phyloP scores from a whole-genome alignment of 805 yeast species.

The Ogataea nonfermentans region DNA sequence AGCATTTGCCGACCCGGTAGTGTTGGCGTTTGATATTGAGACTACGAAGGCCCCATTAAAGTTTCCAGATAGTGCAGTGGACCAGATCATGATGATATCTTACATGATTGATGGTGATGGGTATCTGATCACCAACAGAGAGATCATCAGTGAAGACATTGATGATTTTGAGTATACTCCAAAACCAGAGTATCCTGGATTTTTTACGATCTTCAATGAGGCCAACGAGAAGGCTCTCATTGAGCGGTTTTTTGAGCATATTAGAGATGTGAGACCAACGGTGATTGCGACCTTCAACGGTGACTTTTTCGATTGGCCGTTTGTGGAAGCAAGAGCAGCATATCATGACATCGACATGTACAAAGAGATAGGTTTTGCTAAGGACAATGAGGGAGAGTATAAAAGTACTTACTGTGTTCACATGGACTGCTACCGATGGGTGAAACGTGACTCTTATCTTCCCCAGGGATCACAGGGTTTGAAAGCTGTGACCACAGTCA shows the following conservation, averaged over 20 bases:
- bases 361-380: conserved; percentile 90
- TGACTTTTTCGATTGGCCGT: conserved; percentile 99
- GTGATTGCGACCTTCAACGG: conserved; percentile 99
- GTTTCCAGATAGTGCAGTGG: conserved; percentile 88
- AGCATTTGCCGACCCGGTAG: conserved; percentile 97
- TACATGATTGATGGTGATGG: conserved; percentile 99
- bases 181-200: conserved; percentile 90
- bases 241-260: conserved; percentile 81
- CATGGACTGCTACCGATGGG: conserved; percentile 98
- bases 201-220: conserved; percentile 87
- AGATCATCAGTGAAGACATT: conserved; percentile 89
- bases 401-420: conserved; percentile 90
- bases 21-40: conserved; percentile 95
- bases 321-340: conserved; percentile 83
- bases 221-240: conserved; percentile 75
- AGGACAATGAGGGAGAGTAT: conserved; percentile 87
- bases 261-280: conserved; percentile 84
- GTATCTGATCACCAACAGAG: conserved; percentile 87
- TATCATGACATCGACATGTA: conserved; percentile 85
- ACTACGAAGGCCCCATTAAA: conserved; percentile 95
- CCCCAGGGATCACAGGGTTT: conserved; percentile 99
- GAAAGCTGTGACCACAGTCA: conserved; percentile 95
- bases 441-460: conserved; percentile 91
- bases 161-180: conserved; percentile 98
- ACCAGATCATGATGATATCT: conserved; percentile 98